phyloP scores from a whole-genome alignment of 2,329 filamentous ascomycete genomes.

The Xylaria sp. region DNA sequence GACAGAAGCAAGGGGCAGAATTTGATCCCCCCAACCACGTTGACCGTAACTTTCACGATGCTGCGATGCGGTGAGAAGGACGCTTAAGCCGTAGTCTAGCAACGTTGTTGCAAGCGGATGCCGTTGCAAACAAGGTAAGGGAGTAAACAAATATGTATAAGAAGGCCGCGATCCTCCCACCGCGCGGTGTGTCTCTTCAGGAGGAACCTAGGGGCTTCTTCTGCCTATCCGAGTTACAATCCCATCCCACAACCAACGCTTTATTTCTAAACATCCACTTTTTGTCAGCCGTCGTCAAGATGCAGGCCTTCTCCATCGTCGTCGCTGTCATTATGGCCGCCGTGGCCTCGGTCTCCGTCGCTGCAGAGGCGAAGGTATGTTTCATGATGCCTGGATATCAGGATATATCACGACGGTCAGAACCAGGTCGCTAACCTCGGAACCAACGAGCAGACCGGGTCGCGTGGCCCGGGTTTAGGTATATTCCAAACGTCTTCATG shows the following conservation, averaged over 20 bases:
- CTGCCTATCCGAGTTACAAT: constrained; percentile 16
- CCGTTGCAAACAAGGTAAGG: constrained; percentile 12
- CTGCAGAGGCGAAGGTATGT: constrained; percentile 21
- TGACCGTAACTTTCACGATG: constrained; percentile 5
- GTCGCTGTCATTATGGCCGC: constrained; percentile 25
- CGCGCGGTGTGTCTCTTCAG: constrained; percentile 9
- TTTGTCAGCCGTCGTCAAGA: constrained; percentile 20
- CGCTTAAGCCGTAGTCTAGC: not conserved
- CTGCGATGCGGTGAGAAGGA: constrained; percentile 11
- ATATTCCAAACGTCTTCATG: constrained; percentile 9
- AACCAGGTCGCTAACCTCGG: not conserved
- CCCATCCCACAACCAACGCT: constrained; percentile 10
- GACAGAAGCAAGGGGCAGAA: not conserved
- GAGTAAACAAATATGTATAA: constrained; percentile 21
- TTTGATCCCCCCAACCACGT: constrained; percentile 15
- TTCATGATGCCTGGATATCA: not conserved
- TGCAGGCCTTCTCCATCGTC: constrained; percentile 23
- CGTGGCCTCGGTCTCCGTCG: constrained; percentile 16
- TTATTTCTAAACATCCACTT: not conserved
- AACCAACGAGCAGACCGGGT: constrained; percentile 2
- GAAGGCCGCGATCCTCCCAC: constrained; percentile 14
- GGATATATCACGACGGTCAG: not conserved
- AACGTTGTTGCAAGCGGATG: constrained; percentile 8
- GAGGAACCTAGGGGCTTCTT: constrained; percentile 15
- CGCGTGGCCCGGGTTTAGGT: constrained; percentile 6